Evolutionary conservation across 1,284 basidiomycete genomes (phyloP).

Genomic region (Tremellales sp.): DNA sequence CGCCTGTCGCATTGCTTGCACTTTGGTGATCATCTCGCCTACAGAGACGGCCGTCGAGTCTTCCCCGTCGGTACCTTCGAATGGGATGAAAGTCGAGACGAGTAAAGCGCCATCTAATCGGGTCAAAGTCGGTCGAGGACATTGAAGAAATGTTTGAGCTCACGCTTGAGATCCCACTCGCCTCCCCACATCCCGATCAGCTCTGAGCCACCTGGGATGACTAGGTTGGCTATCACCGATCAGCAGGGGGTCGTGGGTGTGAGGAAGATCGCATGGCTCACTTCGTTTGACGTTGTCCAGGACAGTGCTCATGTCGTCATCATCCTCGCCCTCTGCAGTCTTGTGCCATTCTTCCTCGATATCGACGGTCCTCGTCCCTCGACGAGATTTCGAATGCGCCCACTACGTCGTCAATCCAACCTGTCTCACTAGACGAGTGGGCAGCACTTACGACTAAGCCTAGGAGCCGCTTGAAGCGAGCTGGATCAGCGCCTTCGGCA

Average conservation of each 20-base stretch:
- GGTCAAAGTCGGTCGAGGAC: background rate
- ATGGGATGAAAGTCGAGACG: constrained; percentile 46
- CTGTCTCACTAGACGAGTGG: background rate
- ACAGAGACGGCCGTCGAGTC: constrained; percentile 44
- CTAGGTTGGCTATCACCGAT: constrained; percentile 31
- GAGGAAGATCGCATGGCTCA: constrained; percentile 14
- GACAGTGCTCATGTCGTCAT: constrained; percentile 40
- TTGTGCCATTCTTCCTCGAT: constrained; percentile 42
- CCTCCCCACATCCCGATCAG: constrained; percentile 48
- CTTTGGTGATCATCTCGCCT: constrained; percentile 46
- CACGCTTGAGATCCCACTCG: constrained; percentile 46
- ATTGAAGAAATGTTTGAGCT: constrained; percentile 7
- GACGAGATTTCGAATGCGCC: constrained; percentile 40
- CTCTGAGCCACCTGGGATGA: constrained; percentile 46
- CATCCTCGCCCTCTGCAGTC: constrained; percentile 27
- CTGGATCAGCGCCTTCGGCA: constrained; percentile 35
- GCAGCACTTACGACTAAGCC: constrained; percentile 33
- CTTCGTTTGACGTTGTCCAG: constrained; percentile 41
- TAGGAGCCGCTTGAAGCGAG: constrained; percentile 41
- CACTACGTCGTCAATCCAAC: constrained; percentile 19
- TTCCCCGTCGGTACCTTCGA: constrained; percentile 49
- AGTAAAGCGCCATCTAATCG: constrained; percentile 44
- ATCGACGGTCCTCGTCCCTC: constrained; percentile 39
- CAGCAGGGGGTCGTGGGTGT: background rate
- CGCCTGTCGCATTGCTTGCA: constrained; percentile 30